These are phyloP conservation scores for Lasiosphaeria ovina DNA, from an alignment of 495 filamentous ascomycete species.

Conservation along the genomic window DNA sequence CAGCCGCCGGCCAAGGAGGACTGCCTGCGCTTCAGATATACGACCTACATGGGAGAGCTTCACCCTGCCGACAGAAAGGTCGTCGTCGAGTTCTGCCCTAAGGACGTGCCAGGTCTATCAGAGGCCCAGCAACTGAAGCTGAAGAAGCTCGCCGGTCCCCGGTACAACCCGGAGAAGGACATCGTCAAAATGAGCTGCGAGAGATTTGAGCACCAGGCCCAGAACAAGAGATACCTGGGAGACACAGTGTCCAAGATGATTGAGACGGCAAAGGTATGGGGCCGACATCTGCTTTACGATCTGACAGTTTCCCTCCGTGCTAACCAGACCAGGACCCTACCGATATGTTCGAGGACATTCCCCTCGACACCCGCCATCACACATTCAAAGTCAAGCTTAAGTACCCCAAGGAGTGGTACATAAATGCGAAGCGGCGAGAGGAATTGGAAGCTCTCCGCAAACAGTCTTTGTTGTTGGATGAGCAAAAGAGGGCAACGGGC, in stretches of 20 bases:
- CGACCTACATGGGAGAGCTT: constrained; percentile 91
- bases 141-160: constrained; percentile 79
- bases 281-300: background rate
- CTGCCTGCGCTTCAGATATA: constrained; percentile 88
- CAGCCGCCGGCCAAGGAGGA: constrained; percentile 62
- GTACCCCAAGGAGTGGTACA: constrained; percentile 79
- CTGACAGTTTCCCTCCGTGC: background rate
- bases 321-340: constrained; percentile 51
- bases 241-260: constrained; percentile 74
- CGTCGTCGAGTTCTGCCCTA: constrained; percentile 79
- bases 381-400: constrained; percentile 62
- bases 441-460: constrained; percentile 60
- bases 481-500: constrained; percentile 44
- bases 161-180: constrained; percentile 86
- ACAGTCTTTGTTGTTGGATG: constrained; percentile 47
- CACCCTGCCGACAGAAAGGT: constrained; percentile 93
- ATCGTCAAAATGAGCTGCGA: constrained; percentile 90
- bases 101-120: constrained; percentile 60
- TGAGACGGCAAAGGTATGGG: constrained; percentile 64
- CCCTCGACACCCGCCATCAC: constrained; percentile 87
- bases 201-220: constrained; percentile 77
- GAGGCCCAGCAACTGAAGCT: constrained; percentile 72
- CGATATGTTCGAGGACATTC: constrained; percentile 85
- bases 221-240: constrained; percentile 93
- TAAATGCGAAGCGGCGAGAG: constrained; percentile 66